phyloP scores from a whole-genome alignment of 495 filamentous ascomycete genomes.

The Penicillium parvum region DNA sequence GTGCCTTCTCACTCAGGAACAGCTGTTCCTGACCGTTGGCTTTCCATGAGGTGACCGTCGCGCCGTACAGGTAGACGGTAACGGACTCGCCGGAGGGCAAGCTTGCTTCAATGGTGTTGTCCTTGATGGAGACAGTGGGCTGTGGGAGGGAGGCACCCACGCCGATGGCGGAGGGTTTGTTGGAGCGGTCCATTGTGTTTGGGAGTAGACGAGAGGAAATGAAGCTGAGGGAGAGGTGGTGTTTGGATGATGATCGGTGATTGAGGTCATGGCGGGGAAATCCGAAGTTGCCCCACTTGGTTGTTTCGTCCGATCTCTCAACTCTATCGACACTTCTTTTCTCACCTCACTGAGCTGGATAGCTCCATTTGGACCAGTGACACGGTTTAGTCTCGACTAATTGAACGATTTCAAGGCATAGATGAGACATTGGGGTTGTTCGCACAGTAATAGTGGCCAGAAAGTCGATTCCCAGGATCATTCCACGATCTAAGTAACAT shows the following conservation, averaged over 20 bases:
- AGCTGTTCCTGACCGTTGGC: constrained; percentile 76
- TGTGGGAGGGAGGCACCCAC: constrained; percentile 60
- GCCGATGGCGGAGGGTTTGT: constrained; percentile 76
- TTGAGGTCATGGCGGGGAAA: constrained; percentile 23
- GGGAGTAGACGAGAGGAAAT: constrained; percentile 2
- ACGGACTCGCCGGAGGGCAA: constrained; percentile 83
- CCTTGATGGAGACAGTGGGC: constrained; percentile 62
- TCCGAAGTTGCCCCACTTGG: too few species aligned
- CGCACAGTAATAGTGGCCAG: too few species aligned
- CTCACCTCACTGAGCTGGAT: too few species aligned
- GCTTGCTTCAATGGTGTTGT: constrained; percentile 65
- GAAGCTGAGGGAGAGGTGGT: too few species aligned
- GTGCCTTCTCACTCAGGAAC: constrained; percentile 76
- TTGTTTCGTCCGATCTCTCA: constrained; percentile 5
- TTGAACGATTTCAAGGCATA: too few species aligned
- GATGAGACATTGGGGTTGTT: too few species aligned
- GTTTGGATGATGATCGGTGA: not conserved
- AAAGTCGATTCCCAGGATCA: too few species aligned
- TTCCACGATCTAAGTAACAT: too few species aligned
- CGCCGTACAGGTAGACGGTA: constrained; percentile 81
- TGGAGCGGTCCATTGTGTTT: constrained; percentile 64
- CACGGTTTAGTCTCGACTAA: too few species aligned
- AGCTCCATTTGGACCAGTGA: too few species aligned
- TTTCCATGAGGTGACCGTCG: constrained; percentile 93
- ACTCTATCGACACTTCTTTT: too few species aligned